Conservation (phyloP, 2,329 filamentous ascomycete genomes). For the Neurospora sp. region DNA sequence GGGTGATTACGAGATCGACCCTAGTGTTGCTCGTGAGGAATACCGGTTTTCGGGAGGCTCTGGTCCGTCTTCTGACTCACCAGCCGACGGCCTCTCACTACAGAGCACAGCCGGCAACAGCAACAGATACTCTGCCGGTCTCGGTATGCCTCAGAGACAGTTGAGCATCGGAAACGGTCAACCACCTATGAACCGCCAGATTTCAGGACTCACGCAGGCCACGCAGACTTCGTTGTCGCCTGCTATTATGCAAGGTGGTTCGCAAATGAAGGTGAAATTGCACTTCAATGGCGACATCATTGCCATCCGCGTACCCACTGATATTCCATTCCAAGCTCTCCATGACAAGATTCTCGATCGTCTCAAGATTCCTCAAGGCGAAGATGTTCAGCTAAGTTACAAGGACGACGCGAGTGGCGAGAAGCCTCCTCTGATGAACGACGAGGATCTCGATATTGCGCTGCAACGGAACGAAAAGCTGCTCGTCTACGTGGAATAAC, state of each 20-base stretch:
- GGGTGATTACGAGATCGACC: conserved; percentile 88
- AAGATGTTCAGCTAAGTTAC: conserved; percentile 74
- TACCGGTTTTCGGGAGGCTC: conserved; percentile 66
- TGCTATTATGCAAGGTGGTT: conserved; percentile 33
- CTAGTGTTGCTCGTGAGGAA: conserved; percentile 52
- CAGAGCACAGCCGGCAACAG: conserved; percentile 50
- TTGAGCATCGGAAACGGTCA: conserved; percentile 24
- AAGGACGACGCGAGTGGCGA: conserved; percentile 73
- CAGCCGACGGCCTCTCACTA: conserved; percentile 48
- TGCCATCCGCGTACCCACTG: conserved; percentile 75
- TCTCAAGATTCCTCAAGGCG: conserved; percentile 59
- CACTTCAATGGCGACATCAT: conserved; percentile 89
- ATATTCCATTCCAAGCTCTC: conserved; percentile 69
- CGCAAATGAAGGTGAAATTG: conserved; percentile 84
- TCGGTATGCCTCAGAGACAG: conserved; percentile 34
- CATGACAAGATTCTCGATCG: conserved; percentile 79
- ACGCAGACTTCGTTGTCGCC: conserved; percentile 48
- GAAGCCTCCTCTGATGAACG: conserved; percentile 64
- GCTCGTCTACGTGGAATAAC: conserved; percentile 58
- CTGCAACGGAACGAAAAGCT: conserved; percentile 81
- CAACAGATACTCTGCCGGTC: conserved; percentile 36
- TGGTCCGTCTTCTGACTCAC: conserved; percentile 57
- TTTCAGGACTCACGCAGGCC: conserved; percentile 39
- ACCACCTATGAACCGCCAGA: conserved; percentile 32
- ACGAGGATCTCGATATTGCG: conserved; percentile 73